These are phyloP conservation scores for Alternaria angustiovoidea DNA, from an alignment of 2,329 filamentous ascomycete species.

Conservation along the genomic window DNA sequence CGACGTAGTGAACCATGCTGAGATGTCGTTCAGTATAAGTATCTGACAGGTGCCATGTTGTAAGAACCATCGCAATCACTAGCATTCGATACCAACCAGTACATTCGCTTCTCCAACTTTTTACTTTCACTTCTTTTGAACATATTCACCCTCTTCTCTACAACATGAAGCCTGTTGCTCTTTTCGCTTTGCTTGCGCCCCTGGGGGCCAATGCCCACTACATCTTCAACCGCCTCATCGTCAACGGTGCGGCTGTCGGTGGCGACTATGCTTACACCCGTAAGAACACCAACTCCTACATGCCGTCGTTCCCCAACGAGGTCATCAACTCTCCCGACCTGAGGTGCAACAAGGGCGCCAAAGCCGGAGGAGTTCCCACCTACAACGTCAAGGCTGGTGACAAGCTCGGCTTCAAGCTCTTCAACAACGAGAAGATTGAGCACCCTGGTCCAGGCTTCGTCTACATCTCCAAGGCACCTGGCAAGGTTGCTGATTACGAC, in stretches of 20 bases:
- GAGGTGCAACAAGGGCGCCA: conserved; percentile 49
- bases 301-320: conserved; percentile 40
- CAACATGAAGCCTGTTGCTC: conserved; percentile 42
- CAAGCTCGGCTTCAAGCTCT: conserved; percentile 61
- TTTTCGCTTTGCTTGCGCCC: conserved; percentile 38
- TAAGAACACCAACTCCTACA: conserved; percentile 49
- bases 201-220: conserved; percentile 44
- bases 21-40: conserved; percentile 5
- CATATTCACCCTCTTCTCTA: conserved; percentile 13
- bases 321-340: conserved; percentile 45
- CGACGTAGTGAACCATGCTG: neutral
- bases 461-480: conserved; percentile 60
- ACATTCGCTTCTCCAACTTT: conserved; percentile 11
- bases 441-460: conserved; percentile 50
- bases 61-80: conserved; percentile 11
- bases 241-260: conserved; percentile 42
- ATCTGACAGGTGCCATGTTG: neutral
- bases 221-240: conserved; percentile 49
- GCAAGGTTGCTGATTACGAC: conserved; percentile 73
- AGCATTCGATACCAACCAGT: conserved; percentile 13
- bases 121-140: conserved; percentile 19
- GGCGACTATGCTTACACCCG: conserved; percentile 47
- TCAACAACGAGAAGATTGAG: conserved; percentile 59
- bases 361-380: conserved; percentile 44
- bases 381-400: conserved; percentile 55